Percentiles rank a stretch among this genome's conserved stretches.
Evolutionary conservation across 305 asterid genomes (phyloP).

Genomic region (Fraxinus greggii): DNA sequence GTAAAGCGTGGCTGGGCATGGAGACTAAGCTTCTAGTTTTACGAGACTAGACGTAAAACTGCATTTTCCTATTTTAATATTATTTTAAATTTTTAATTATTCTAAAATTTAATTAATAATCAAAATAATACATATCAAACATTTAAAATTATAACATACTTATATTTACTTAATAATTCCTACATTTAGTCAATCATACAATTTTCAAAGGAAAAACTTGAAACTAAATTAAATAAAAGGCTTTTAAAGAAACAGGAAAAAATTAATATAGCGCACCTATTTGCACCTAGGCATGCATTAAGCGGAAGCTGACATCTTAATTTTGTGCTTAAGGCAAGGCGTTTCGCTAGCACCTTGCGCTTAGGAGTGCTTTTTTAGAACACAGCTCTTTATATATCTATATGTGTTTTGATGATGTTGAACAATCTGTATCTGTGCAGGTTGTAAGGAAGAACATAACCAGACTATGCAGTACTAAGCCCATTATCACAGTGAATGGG

Average conservation of each 20-base stretch:
- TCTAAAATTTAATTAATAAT: neutral
- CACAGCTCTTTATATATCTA: neutral
- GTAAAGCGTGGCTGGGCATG: neutral
- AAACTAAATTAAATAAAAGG: neutral
- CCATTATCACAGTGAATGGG: conserved; percentile 57
- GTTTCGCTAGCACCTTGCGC: neutral
- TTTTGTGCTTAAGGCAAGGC: neutral
- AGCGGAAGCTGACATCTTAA: neutral
- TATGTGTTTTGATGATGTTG: neutral
- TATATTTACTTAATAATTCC: neutral
- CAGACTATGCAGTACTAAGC: conserved; percentile 49
- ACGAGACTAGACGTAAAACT: neutral
- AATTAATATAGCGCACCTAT: neutral
- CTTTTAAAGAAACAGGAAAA: too few relatives aligned
- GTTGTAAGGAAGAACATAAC: conserved; percentile 47
- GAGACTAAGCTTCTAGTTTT: too few relatives aligned
- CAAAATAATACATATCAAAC: neutral
- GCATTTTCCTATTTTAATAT: too few relatives aligned
- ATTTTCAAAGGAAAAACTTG: neutral
- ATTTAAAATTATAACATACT: too few relatives aligned
- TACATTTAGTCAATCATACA: neutral
- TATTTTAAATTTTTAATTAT: too few relatives aligned
- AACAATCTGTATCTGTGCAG: conserved; percentile 26
- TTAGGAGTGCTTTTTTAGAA: neutral
- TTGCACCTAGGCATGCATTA: neutral